Evolutionary conservation across 2,329 filamentous ascomycete species (phyloP).

Genomic region (Colletotrichum sansevieriae): DNA sequence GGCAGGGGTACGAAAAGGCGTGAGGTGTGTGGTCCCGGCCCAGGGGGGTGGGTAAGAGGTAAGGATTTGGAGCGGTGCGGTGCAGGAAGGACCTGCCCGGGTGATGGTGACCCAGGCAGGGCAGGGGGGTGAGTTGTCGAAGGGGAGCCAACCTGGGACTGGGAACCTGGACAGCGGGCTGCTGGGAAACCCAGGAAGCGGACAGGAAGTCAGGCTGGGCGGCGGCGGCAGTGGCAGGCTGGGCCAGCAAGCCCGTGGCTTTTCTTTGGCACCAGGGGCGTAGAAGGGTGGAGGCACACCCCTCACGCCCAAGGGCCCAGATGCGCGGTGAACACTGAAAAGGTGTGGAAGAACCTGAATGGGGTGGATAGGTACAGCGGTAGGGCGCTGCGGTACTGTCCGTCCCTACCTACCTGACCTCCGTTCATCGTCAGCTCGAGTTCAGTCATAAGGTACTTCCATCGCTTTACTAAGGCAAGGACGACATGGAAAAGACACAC

Average conservation of each 20-base stretch:
- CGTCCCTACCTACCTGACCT: not conserved
- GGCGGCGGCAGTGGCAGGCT: slow-evolving; percentile 14
- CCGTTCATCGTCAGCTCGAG: not conserved
- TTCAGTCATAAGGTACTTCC: not conserved
- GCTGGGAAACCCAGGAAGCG: not conserved
- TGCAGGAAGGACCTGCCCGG: slow-evolving; percentile 2
- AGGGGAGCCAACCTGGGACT: too few relatives aligned
- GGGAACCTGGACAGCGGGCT: not conserved
- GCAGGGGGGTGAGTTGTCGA: too few relatives aligned
- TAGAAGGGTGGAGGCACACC: slow-evolving; percentile 1
- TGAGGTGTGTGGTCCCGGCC: slow-evolving; percentile 19
- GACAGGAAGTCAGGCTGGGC: slow-evolving; percentile 4
- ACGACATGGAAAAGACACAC: too few relatives aligned
- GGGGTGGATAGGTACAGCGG: not conserved
- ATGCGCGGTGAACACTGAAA: slow-evolving; percentile 2
- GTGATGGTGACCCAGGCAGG: not conserved
- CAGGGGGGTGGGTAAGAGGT: slow-evolving; percentile 24
- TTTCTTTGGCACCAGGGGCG: not conserved
- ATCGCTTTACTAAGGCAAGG: not conserved
- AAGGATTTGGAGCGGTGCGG: slow-evolving; percentile 21
- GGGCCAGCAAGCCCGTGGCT: not conserved
- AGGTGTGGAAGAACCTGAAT: slow-evolving; percentile 6
- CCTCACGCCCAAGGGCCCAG: slow-evolving; percentile 24
- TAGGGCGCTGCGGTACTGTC: not conserved
- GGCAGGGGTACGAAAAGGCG: slow-evolving; percentile 3